phyloP scores from a whole-genome alignment of 176 grass and related monocot species.

The Aegilops tauschii region DNA sequence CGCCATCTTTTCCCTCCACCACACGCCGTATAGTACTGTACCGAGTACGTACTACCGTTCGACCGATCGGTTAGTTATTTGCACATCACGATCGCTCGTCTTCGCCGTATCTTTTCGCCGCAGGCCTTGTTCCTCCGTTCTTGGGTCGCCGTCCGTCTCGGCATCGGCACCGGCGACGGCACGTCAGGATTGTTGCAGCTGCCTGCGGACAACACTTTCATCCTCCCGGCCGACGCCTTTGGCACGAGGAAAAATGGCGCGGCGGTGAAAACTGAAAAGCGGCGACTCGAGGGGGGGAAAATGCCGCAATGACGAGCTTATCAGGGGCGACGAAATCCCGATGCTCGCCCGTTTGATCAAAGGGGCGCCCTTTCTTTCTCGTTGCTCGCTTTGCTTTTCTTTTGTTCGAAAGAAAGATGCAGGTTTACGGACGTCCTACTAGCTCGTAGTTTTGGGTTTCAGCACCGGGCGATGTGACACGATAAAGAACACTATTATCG shows the following conservation, averaged over 20 bases:
- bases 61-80: not conserved
- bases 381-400: not conserved
- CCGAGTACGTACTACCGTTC: not conserved
- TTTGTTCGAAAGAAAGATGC: slow-evolving; percentile 21
- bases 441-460: slow-evolving; percentile 8
- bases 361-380: not conserved
- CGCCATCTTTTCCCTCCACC: not conserved
- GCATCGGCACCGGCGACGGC: not conserved
- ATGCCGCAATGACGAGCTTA: slow-evolving; percentile 22
- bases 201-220: not conserved
- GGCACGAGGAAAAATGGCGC: slow-evolving; percentile 15
- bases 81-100: not conserved
- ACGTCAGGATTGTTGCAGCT: not conserved
- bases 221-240: slow-evolving; percentile 27
- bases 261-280: slow-evolving; percentile 13
- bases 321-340: not conserved
- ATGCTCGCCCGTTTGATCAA: not conserved
- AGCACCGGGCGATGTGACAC: slow-evolving; percentile 25
- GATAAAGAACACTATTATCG: not conserved
- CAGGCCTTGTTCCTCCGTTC: not conserved
- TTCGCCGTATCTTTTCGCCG: not conserved
- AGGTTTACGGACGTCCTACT: no score
- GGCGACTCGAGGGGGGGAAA: not conserved
- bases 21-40: not conserved
- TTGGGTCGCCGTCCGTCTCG: not conserved